A percentile compares a stretch with the other conserved stretches of the same genome.
Evolutionary conservation across 352 stramenopile species (phyloP).

Genomic region (Phytophthora cactorum): DNA sequence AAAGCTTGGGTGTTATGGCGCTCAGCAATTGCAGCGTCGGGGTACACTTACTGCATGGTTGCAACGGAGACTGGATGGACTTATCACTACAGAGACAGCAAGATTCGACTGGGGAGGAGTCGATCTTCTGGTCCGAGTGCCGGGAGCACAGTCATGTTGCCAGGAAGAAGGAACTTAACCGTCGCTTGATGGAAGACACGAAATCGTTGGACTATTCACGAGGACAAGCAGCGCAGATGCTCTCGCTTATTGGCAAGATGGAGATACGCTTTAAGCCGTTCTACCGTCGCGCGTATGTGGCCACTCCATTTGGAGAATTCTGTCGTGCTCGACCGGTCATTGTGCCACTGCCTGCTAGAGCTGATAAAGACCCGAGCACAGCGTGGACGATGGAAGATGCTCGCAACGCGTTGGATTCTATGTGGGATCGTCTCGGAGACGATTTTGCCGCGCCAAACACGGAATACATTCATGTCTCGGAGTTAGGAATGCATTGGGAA

Average conservation of each 20-base stretch:
- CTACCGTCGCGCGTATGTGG: conserved; percentile 31
- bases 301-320: conserved; percentile 44
- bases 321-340: conserved; percentile 37
- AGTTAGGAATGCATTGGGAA: conserved; percentile 63
- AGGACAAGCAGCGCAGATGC: conserved; percentile 35
- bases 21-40: conserved; percentile 35
- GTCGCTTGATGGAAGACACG: conserved; percentile 34
- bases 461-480: conserved; percentile 53
- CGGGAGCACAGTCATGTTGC: conserved; percentile 22
- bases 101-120: conserved; percentile 8
- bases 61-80: conserved; percentile 42
- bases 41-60: conserved; percentile 39
- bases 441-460: conserved; percentile 35
- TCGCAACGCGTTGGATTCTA: conserved; percentile 28
- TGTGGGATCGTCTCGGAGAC: conserved; percentile 42
- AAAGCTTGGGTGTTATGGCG: conserved; percentile 25
- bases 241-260: conserved; percentile 39
- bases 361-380: conserved; percentile 5
- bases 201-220: conserved; percentile 16
- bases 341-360: conserved; percentile 21
- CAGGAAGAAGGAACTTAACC: conserved; percentile 31
- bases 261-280: conserved; percentile 33
- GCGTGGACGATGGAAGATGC: conserved; percentile 40
- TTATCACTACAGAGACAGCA: conserved; percentile 29
- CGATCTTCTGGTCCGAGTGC: conserved; percentile 28